Evolutionary conservation across 2,329 filamentous ascomycete genomes (phyloP).

Genomic region (Neofusicoccum umdonicola): DNA sequence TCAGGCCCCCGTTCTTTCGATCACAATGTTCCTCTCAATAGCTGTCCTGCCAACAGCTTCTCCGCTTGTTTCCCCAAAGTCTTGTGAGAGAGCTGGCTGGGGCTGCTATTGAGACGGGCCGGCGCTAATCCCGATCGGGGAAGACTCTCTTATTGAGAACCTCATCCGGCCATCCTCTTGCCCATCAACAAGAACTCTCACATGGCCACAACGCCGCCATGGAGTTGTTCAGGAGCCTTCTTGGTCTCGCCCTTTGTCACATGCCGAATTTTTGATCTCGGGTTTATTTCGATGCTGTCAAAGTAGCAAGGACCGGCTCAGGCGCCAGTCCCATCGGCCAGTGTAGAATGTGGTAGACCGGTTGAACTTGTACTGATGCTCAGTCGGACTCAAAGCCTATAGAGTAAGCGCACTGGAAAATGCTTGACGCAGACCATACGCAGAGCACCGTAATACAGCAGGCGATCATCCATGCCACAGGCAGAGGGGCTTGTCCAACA

Average conservation of each 20-base stretch:
- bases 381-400: too few species aligned
- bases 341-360: too few species aligned
- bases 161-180: conserved; percentile 20
- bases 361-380: too few species aligned
- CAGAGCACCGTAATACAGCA: background rate
- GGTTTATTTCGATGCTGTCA: too few species aligned
- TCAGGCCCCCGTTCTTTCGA: too few species aligned
- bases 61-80: background rate
- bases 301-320: too few species aligned
- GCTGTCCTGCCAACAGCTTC: too few species aligned
- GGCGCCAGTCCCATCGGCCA: too few species aligned
- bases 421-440: background rate
- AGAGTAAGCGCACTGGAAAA: too few species aligned
- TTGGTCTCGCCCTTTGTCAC: background rate
- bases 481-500: background rate
- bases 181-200: background rate
- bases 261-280: background rate
- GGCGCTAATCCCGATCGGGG: background rate
- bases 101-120: background rate
- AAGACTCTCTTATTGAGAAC: conserved; percentile 23
- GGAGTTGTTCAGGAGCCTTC: too few species aligned
- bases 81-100: background rate
- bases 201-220: background rate
- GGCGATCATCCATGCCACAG: too few species aligned
- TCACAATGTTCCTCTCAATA: too few species aligned